phyloP scores from a whole-genome alignment of 2,329 filamentous ascomycete species.

The Thelonectria olida region DNA sequence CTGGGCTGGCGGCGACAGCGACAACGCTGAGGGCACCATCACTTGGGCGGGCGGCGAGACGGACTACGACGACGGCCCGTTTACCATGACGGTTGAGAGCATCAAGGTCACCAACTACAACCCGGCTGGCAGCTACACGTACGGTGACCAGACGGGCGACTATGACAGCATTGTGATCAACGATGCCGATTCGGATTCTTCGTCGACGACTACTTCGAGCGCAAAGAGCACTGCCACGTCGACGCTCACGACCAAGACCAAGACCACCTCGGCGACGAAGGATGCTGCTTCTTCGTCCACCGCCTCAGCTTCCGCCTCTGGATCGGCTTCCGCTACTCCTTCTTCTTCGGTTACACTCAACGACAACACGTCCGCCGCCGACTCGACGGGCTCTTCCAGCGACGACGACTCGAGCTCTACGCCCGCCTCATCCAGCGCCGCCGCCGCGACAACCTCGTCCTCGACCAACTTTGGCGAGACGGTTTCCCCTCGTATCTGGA shows the following conservation, averaged over 20 bases:
- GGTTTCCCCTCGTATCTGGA: no score
- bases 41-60: conserved; percentile 72
- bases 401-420: no score
- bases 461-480: no score
- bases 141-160: conserved; percentile 37
- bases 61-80: conserved; percentile 56
- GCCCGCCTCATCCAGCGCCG: no score
- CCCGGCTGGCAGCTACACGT: conserved; percentile 46
- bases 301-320: not conserved
- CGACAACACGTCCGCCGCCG: no score
- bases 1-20: conserved; percentile 55
- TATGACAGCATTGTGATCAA: conserved; percentile 38
- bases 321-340: not conserved
- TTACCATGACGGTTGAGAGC: conserved; percentile 64
- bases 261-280: not conserved
- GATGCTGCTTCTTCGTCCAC: not conserved
- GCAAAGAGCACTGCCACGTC: not conserved
- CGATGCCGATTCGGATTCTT: not conserved
- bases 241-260: not conserved
- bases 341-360: not conserved
- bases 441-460: no score
- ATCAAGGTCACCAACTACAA: conserved; percentile 55
- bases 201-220: not conserved
- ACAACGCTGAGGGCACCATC: conserved; percentile 65
- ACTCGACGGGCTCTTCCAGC: no score